phyloP scores from a whole-genome alignment of 306 rosid genomes.

The Dalbergia cultrata region DNA sequence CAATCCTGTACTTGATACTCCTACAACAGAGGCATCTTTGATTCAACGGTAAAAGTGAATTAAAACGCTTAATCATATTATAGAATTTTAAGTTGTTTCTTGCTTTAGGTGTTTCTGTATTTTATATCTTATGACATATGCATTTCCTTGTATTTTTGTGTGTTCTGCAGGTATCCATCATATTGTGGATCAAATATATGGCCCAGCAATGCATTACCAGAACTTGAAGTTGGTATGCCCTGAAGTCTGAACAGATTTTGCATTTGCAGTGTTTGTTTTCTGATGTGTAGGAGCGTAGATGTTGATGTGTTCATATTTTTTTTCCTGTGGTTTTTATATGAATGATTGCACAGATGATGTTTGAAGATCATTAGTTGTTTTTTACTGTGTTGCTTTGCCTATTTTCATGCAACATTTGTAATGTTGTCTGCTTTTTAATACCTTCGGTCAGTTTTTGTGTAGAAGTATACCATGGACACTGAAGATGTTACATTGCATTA shows the following conservation, averaged over 20 bases:
- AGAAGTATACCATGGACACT: constrained; percentile 16
- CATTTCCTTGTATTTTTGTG: constrained; percentile 46
- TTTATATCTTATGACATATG: constrained; percentile 19
- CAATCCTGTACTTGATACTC: constrained; percentile 84
- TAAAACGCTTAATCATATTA: neutral
- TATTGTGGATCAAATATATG: constrained; percentile 93
- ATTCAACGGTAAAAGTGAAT: constrained; percentile 68
- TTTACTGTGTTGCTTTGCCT: constrained; percentile 26
- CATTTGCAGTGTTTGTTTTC: constrained; percentile 31
- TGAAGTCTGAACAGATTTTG: constrained; percentile 40
- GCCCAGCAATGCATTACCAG: constrained; percentile 81
- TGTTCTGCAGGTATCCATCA: constrained; percentile 81
- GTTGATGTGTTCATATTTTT: constrained; percentile 10
- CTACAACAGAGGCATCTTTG: constrained; percentile 79
- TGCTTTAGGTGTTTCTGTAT: constrained; percentile 16
- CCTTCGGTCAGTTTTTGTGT: constrained; percentile 31
- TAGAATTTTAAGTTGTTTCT: constrained; percentile 34
- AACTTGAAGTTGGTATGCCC: constrained; percentile 82
- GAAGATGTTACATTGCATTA: neutral
- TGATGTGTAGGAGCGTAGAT: constrained; percentile 18
- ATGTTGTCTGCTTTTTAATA: constrained; percentile 8
- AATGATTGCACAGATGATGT: constrained; percentile 13
- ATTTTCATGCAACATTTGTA: neutral
- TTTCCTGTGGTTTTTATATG: neutral
- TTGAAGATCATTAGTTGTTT: constrained; percentile 29